phyloP scores from a whole-genome alignment of 805 yeast species.

The Saccharomycopsis oosterbeekiorum region DNA sequence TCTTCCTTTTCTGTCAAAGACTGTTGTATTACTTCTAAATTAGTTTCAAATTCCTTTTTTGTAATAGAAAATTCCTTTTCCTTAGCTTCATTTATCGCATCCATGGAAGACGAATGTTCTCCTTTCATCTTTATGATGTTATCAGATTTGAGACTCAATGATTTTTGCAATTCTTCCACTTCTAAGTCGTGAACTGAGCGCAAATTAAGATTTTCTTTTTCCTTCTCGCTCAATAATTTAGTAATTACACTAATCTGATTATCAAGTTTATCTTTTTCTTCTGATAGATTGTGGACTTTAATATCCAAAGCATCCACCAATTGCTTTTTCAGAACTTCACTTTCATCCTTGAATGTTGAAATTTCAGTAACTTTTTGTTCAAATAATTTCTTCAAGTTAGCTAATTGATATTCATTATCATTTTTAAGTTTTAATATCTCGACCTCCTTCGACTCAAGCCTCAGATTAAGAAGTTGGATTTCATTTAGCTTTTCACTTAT shows the following conservation, averaged over 20 bases:
- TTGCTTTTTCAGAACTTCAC: not conserved
- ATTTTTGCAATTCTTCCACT: not conserved
- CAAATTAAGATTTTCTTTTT: not conserved
- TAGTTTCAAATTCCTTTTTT: not conserved
- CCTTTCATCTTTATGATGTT: not conserved
- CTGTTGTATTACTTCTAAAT: not conserved
- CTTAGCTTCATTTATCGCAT: not conserved
- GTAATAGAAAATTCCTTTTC: not conserved
- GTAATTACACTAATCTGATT: not conserved
- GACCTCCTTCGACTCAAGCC: not conserved
- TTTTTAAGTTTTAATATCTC: not conserved
- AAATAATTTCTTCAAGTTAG: conserved; percentile 3
- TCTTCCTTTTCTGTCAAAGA: not conserved
- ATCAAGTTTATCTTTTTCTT: not conserved
- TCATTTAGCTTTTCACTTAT: not conserved
- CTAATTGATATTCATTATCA: not conserved
- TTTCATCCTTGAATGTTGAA: not conserved
- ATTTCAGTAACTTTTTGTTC: not conserved
- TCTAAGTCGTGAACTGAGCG: not conserved
- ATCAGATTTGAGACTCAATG: not conserved
- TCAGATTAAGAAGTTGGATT: not conserved
- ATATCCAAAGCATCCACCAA: not conserved
- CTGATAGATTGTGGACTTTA: not conserved
- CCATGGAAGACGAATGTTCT: not conserved
- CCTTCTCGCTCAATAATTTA: not conserved